A percentile compares a stretch with the other conserved stretches of the same genome.
These are phyloP conservation scores for Salix koriyanagi DNA, from an alignment of 345 rosid genomes.

Conservation along the genomic window DNA sequence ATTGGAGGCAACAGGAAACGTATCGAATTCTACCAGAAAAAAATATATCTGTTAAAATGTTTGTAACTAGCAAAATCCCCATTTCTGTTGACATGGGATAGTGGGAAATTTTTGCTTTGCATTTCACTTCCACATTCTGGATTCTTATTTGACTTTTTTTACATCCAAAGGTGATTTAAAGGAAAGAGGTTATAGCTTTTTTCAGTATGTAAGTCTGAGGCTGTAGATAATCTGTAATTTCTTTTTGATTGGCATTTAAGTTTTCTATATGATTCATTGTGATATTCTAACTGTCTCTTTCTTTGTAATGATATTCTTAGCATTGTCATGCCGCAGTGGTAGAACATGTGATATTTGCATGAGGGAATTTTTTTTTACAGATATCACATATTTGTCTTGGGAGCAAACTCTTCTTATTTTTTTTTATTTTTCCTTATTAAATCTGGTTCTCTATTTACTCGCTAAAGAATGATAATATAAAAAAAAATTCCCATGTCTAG, in stretches of 20 bases:
- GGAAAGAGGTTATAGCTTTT: slow-evolving; percentile 12
- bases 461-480: not conserved
- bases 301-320: slow-evolving; percentile 4
- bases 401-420: not conserved
- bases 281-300: not conserved
- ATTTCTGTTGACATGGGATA: not conserved
- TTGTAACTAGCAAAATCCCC: not conserved
- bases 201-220: slow-evolving; percentile 12
- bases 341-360: not conserved
- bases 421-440: not conserved
- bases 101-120: not conserved
- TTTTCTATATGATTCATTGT: not conserved
- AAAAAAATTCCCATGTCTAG: not conserved
- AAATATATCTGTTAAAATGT: not conserved
- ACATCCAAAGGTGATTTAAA: slow-evolving; percentile 13
- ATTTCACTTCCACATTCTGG: slow-evolving; percentile 1
- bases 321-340: slow-evolving; percentile 11
- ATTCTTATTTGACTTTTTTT: slow-evolving; percentile 18
- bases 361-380: not conserved
- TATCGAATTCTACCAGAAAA: not conserved
- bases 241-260: not conserved
- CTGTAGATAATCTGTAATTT: not conserved
- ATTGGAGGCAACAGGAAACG: not conserved
- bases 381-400: not conserved
- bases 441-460: not conserved